Evolutionary conservation across 1,284 basidiomycete genomes (phyloP).

Genomic region (Athelia sp.): DNA sequence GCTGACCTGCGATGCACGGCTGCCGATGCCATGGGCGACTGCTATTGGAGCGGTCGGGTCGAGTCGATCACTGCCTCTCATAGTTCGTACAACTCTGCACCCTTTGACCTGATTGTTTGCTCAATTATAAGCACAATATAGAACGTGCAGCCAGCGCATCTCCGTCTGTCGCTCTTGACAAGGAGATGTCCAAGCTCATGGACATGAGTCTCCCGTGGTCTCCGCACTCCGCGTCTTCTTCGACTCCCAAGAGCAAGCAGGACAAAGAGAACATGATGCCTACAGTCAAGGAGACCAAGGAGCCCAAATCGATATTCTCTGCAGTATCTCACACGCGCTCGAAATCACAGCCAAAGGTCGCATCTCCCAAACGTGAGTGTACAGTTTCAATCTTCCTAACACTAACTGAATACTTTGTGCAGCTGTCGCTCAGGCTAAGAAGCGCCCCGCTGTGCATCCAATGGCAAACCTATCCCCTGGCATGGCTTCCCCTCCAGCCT

Average conservation of each 20-base stretch:
- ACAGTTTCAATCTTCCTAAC: no score
- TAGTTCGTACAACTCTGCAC: conserved; percentile 15
- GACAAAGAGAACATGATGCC: conserved; percentile 4
- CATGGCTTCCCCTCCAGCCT: conserved; percentile 37
- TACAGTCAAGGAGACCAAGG: neutral
- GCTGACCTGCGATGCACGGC: conserved; percentile 69
- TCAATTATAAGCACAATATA: neutral
- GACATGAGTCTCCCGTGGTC: neutral
- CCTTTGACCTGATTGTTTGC: neutral
- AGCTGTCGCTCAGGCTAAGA: conserved; percentile 25
- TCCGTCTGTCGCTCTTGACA: neutral
- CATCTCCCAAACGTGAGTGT: conserved; percentile 26
- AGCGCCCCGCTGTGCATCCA: conserved; percentile 28
- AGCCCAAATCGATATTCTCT: neutral
- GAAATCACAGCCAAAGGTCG: conserved; percentile 38
- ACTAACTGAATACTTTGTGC: neutral
- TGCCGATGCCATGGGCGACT: conserved; percentile 56
- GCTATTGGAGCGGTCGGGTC: conserved; percentile 50
- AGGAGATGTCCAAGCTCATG: neutral
- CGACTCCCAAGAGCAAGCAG: neutral
- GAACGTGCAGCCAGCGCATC: conserved; percentile 1
- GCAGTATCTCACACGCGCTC: conserved; percentile 9
- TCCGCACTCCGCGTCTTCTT: neutral
- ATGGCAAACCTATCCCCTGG: conserved; percentile 40
- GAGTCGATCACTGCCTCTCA: conserved; percentile 11